Evolutionary conservation across 192 early-diverging fungal species (phyloP), one percentile per base, ranked within the genome.

Genomic region (Rhizophagus sp.): DNA sequence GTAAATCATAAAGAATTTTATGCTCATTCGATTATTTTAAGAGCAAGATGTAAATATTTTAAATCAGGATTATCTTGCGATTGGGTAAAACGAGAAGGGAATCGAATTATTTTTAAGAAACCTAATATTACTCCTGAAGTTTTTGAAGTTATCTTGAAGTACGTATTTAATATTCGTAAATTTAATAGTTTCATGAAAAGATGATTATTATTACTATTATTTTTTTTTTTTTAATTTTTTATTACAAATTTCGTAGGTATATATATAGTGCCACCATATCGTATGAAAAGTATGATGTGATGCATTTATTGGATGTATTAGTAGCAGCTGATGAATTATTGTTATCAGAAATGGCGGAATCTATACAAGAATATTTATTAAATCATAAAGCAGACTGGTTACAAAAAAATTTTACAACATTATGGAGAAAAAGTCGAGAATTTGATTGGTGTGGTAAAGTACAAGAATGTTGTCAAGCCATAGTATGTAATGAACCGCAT

Each of bases 311-410:
- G 66, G 66, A 68, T 68, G 66, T 68, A 7, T 68, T 68, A 17
- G 66, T 68, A 19, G 66, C 66, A n/a, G 66, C 66, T 15, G 66
- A 68, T 68, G 66, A 68, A 30, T 36, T 68, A 36, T 69, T 69
- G 3, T 39, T 69, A 30, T 36, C 67, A 15, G 67, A 69, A 69
- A 69, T 69, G 67, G 36, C 24, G 22, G 67, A 69, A 19, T 69
- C 30, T 2, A 69, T 69, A 30, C 30, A 69, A 34, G 27, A 30
- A 30, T 69, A 69, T 69, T 39, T 69, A 30, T 39, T 69, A 30
- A 30, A 69, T 19, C 27, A 69, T n/a, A 69, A 69, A 39, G 67
- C 67, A 5, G 67, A 69, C 7, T 68, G 66, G 66, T 6, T 68
- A 30, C 66, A 36, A 36, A 27, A 68, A 24, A 27, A 68, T 36